Conservation (phyloP, 2,329 filamentous ascomycete species). For the Fusarium nanum region DNA sequence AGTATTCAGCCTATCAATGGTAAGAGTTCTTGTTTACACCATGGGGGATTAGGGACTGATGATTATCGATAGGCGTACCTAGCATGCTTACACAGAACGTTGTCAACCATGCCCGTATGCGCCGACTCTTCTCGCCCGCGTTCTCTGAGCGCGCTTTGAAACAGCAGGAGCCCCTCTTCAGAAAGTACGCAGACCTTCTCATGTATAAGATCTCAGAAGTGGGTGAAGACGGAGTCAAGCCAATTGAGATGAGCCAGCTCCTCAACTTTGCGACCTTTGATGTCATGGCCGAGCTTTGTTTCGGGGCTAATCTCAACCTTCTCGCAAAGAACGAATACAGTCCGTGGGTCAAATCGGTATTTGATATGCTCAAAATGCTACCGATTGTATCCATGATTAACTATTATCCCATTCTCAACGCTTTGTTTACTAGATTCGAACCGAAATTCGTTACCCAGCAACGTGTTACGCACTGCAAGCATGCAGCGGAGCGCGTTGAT, state of each 20-base stretch:
- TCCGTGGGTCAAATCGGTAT: slow-evolving; percentile 45
- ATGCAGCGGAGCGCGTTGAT: slow-evolving; percentile 13
- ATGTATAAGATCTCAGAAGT: slow-evolving; percentile 13
- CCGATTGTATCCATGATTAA: slow-evolving; percentile 1
- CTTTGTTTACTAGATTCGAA: not conserved
- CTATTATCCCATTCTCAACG: slow-evolving; percentile 15
- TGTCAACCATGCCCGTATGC: slow-evolving; percentile 5
- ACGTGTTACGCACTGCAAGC: slow-evolving; percentile 14
- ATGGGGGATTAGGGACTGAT: not conserved
- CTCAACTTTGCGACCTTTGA: slow-evolving; percentile 47
- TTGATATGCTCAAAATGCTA: slow-evolving; percentile 19
- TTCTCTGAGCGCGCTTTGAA: slow-evolving; percentile 28
- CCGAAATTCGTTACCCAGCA: slow-evolving; percentile 13
- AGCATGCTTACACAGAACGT: slow-evolving; percentile 13
- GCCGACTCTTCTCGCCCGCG: slow-evolving; percentile 11
- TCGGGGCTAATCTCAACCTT: slow-evolving; percentile 44
- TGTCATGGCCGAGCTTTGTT: slow-evolving; percentile 43
- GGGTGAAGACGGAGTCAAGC: slow-evolving; percentile 3
- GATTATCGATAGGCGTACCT: not conserved
- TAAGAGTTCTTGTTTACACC: not conserved
- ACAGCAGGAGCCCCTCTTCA: slow-evolving; percentile 18
- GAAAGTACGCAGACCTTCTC: slow-evolving; percentile 20
- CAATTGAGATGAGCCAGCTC: slow-evolving; percentile 10
- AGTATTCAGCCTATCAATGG: slow-evolving; percentile 13
- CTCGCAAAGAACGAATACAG: slow-evolving; percentile 42